Base-by-base conservation (phyloP, 2,329 filamentous ascomycete genomes). In the Monosporascus sp. region DNA sequence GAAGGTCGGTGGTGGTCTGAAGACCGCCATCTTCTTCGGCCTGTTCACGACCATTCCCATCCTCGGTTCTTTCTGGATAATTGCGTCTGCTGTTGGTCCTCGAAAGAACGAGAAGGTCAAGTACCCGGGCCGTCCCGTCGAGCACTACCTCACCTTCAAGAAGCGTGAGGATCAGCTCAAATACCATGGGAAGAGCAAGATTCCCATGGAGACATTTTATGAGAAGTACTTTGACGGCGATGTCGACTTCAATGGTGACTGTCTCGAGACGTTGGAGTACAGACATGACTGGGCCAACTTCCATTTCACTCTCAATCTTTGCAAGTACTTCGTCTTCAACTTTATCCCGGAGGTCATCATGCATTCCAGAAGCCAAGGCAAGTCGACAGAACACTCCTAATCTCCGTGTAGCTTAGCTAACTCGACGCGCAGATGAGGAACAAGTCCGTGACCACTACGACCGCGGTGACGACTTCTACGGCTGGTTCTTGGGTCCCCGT, bases 401-500 rank as follows among this genome's bases (percentile, higher is more conserved):
- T 9, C 27, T 14, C 25, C 38, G 17, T 22, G 8, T 6, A 18
- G 3, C 24, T n/a, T 11, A 38, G 18, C 59, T 63, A 54, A 61
- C 55, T 8, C 38, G 14, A 9, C 44, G 31, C 46, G 37, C 61
- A 90, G 93, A 97, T 64, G 92, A 97, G 81, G 93, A 97, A 74
- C 94, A 97, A 76, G 92, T 97, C 53, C 90, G 92, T 69, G 90
- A 92, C 72, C 91, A 97, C 78, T 99, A 99, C 74, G 94, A 97
- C 80, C 87, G 91, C 60, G 94, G 94, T 68, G 91, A 99, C 71
- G 94, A 97, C 75, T 96, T 97, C 77, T 99, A 99, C 79, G 88
- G 84, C 70, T 99, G 92, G 91, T 97, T 97, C 82, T 83, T 97
- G 58, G 94, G 94, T 57, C 93, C 93, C 55, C 92, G 93, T 68